Conservation (phyloP, 2,329 filamentous ascomycete species). For the Nakataea oryzae region DNA sequence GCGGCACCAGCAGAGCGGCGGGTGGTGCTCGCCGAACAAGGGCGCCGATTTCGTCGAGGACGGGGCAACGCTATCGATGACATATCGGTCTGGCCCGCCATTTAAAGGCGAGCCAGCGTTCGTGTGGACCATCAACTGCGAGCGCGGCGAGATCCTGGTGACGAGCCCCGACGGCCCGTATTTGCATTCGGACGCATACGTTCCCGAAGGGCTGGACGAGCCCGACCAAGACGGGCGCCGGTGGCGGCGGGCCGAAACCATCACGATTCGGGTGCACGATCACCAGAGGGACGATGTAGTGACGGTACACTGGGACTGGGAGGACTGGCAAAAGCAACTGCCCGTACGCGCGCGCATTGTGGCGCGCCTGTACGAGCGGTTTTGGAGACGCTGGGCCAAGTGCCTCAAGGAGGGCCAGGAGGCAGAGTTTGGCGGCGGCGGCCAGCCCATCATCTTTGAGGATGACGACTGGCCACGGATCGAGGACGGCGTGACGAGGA, state of each 20-base stretch:
- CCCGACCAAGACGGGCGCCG: background rate
- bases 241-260: slow-evolving; percentile 10
- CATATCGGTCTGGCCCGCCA: slow-evolving; percentile 35
- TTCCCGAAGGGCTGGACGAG: slow-evolving; percentile 3
- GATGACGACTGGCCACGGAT: slow-evolving; percentile 3
- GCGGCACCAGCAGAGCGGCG: background rate
- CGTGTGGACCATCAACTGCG: slow-evolving; percentile 39
- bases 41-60: slow-evolving; percentile 10
- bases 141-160: slow-evolving; percentile 37
- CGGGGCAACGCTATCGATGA: slow-evolving; percentile 28
- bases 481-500: background rate
- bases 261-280: slow-evolving; percentile 40
- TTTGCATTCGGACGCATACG: slow-evolving; percentile 17
- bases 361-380: slow-evolving; percentile 45
- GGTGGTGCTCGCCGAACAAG: background rate
- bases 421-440: too few relatives aligned
- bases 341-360: slow-evolving; percentile 35
- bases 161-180: slow-evolving; percentile 15
- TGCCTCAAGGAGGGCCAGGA: background rate
- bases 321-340: slow-evolving; percentile 34
- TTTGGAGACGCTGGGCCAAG: slow-evolving; percentile 19
- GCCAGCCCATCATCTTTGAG: background rate
- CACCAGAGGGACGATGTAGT: slow-evolving; percentile 33
- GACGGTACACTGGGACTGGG: slow-evolving; percentile 30
- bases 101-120: slow-evolving; percentile 35